Percentiles rank a stretch among this genome's conserved stretches.
phyloP scores from a whole-genome alignment of 805 yeast species.

The Clavispora carvajalis region DNA sequence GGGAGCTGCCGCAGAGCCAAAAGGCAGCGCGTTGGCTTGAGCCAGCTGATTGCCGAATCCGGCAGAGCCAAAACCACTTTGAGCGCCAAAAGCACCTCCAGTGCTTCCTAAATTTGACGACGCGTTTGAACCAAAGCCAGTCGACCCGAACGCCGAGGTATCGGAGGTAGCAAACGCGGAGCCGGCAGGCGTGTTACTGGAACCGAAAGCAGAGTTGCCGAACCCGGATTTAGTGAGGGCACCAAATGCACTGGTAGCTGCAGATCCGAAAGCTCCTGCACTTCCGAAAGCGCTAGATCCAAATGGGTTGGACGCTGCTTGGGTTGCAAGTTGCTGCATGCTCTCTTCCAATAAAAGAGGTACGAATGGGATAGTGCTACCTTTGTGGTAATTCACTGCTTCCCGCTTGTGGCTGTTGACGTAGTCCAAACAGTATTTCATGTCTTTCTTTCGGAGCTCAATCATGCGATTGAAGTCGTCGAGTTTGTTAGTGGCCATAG shows the following conservation, averaged over 20 bases:
- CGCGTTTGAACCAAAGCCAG: constrained; percentile 1
- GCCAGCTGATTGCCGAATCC: background rate
- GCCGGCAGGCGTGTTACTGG: background rate
- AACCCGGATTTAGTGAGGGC: constrained; percentile 1
- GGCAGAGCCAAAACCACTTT: constrained; percentile 4
- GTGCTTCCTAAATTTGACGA: background rate
- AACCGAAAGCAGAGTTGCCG: constrained; percentile 1
- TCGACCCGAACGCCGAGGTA: constrained; percentile 7
- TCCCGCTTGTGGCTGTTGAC: constrained; percentile 23
- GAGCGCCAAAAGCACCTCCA: constrained; percentile 1
- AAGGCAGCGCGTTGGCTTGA: background rate
- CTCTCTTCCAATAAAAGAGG: constrained; percentile 24
- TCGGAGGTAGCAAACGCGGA: constrained; percentile 12
- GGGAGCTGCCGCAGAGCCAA: background rate
- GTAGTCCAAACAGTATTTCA: constrained; percentile 21
- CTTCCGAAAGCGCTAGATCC: constrained; percentile 6
- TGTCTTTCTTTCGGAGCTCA: constrained; percentile 18
- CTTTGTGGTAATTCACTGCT: background rate
- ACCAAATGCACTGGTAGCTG: constrained; percentile 14
- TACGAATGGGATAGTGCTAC: constrained; percentile 14
- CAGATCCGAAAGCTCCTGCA: background rate
- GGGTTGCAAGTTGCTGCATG: constrained; percentile 7
- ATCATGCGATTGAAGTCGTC: constrained; percentile 38
- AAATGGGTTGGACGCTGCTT: constrained; percentile 4
- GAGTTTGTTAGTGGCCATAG: constrained; percentile 30